These are phyloP conservation scores for Neurospora sp. DNA, from an alignment of 495 filamentous ascomycete genomes.

Conservation along the genomic window DNA sequence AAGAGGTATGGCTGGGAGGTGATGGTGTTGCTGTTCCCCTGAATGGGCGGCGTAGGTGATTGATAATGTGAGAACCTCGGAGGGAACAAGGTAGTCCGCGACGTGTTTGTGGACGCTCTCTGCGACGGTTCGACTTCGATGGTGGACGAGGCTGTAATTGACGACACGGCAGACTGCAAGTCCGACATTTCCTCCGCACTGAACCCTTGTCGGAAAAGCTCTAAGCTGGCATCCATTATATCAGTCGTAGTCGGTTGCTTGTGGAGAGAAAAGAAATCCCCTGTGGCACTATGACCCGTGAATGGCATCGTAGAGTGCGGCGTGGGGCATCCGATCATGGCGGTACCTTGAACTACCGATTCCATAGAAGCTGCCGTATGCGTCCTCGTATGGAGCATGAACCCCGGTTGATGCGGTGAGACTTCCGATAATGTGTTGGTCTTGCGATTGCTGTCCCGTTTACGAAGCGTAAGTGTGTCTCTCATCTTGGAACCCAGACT, in stretches of 20 bases:
- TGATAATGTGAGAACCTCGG: conserved; percentile 4
- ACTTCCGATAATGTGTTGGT: conserved; percentile 1
- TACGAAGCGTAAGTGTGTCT: conserved; percentile 15
- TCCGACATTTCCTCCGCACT: conserved; percentile 9
- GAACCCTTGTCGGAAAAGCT: conserved; percentile 16
- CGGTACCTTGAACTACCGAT: conserved; percentile 7
- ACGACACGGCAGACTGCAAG: conserved; percentile 13
- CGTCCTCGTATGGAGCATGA: conserved; percentile 5
- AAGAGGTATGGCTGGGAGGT: conserved; percentile 12
- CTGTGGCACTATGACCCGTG: conserved; percentile 1
- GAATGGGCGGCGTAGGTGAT: conserved; percentile 1
- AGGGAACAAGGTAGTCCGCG: conserved; percentile 17
- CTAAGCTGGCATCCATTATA: conserved; percentile 8
- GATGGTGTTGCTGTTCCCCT: background rate
- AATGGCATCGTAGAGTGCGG: conserved; percentile 2
- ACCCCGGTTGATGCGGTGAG: background rate
- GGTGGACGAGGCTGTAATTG: conserved; percentile 14
- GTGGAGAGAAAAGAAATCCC: conserved; percentile 4
- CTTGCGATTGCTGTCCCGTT: conserved; percentile 14
- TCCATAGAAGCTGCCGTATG: conserved; percentile 8
- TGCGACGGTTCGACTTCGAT: conserved; percentile 11
- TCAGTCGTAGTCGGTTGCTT: conserved; percentile 4
- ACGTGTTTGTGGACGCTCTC: conserved; percentile 17
- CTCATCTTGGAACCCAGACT: conserved; percentile 25
- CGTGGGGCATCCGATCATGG: conserved; percentile 4